Conservation (phyloP, 2,329 filamentous ascomycete species). For the Penicillium sp. region DNA sequence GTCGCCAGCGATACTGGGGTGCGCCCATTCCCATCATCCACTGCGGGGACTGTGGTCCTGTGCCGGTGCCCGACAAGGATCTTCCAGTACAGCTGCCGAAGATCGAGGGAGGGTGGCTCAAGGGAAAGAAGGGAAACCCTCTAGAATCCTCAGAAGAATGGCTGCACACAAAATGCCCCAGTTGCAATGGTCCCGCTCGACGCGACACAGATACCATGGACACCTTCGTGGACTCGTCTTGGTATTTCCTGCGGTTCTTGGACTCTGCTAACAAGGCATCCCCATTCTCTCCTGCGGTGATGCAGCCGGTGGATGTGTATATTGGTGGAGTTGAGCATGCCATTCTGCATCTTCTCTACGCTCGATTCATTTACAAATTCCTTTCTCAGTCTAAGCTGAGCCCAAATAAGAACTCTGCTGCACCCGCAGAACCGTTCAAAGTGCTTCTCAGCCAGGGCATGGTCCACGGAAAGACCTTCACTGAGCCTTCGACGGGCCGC, state of each 20-base stretch:
- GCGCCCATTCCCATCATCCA: slow-evolving; percentile 86
- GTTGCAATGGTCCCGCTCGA: slow-evolving; percentile 65
- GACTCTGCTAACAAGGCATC: slow-evolving; percentile 64
- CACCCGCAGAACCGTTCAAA: slow-evolving; percentile 70
- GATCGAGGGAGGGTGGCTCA: slow-evolving; percentile 65
- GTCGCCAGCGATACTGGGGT: slow-evolving; percentile 90
- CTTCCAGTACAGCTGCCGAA: slow-evolving; percentile 74
- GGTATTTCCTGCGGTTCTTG: slow-evolving; percentile 82
- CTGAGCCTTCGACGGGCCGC: slow-evolving; percentile 68
- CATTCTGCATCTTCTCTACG: slow-evolving; percentile 83
- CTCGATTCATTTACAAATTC: slow-evolving; percentile 88
- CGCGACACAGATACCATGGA: slow-evolving; percentile 95
- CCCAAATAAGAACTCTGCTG: slow-evolving; percentile 33
- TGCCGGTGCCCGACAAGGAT: slow-evolving; percentile 72
- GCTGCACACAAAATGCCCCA: slow-evolving; percentile 71
- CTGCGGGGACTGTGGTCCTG: slow-evolving; percentile 71
- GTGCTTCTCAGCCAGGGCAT: slow-evolving; percentile 85
- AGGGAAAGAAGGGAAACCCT: slow-evolving; percentile 71
- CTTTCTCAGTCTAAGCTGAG: slow-evolving; percentile 55
- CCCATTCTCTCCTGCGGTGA: slow-evolving; percentile 58
- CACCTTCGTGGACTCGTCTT: slow-evolving; percentile 92
- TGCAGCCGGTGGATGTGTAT: slow-evolving; percentile 80
- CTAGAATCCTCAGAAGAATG: slow-evolving; percentile 70
- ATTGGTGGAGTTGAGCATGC: slow-evolving; percentile 88
- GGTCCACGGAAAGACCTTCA: slow-evolving; percentile 84